Evolutionary conservation across 2,329 filamentous ascomycete species (phyloP).

Genomic region (Monosporascus sp.): DNA sequence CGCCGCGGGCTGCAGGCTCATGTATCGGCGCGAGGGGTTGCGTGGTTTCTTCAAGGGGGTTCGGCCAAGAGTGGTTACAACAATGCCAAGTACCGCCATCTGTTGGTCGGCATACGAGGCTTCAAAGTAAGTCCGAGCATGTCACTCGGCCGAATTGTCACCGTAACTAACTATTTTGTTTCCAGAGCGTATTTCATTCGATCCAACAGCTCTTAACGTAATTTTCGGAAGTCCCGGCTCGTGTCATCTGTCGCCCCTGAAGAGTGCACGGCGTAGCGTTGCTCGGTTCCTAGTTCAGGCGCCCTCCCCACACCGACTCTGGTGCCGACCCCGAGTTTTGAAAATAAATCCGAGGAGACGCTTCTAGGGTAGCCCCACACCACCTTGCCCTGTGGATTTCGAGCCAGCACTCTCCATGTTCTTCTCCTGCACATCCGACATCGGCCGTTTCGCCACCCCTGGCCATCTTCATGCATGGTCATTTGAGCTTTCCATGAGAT

Average conservation of each 20-base stretch:
- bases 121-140: slow-evolving; percentile 51
- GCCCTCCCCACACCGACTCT: neutral
- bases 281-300: neutral
- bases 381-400: neutral
- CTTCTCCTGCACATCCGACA: neutral
- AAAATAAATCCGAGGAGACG: neutral
- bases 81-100: slow-evolving; percentile 98
- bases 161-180: neutral
- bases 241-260: neutral
- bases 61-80: slow-evolving; percentile 84
- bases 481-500: too few species aligned
- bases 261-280: neutral
- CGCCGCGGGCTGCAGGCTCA: slow-evolving; percentile 69
- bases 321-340: neutral
- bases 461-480: too few species aligned
- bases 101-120: slow-evolving; percentile 83
- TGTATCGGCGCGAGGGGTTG: slow-evolving; percentile 78
- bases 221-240: slow-evolving; percentile 3
- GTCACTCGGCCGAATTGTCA: neutral
- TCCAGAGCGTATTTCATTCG: slow-evolving; percentile 29
- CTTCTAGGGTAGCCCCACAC: too few species aligned
- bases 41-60: slow-evolving; percentile 90
- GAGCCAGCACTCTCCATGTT: neutral
- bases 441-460: neutral
- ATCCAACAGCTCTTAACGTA: slow-evolving; percentile 20